A percentile compares a stretch with the other conserved stretches of the same genome.
Evolutionary conservation across 306 rosid species (phyloP).

Genomic region (Trifolium subterraneum): DNA sequence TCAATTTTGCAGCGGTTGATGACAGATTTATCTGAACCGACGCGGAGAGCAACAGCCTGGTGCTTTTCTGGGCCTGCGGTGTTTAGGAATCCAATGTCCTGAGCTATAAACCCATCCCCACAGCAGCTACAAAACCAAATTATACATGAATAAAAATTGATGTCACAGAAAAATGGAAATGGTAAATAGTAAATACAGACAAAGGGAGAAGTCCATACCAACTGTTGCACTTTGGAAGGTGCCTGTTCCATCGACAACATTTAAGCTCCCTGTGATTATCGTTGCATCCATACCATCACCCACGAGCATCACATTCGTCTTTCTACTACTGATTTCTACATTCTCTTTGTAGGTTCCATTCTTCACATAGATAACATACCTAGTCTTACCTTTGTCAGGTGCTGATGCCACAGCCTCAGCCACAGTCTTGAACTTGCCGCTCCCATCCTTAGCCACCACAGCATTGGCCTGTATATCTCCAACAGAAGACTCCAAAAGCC

Average conservation of each 20-base stretch:
- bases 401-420: slow-evolving; percentile 61
- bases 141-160: background rate
- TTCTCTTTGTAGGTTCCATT: slow-evolving; percentile 59
- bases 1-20: slow-evolving; percentile 71
- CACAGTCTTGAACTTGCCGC: slow-evolving; percentile 61
- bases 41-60: slow-evolving; percentile 75
- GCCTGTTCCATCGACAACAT: slow-evolving; percentile 50
- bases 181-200: too few relatives aligned
- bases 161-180: background rate
- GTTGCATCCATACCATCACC: slow-evolving; percentile 72
- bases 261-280: slow-evolving; percentile 63
- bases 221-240: slow-evolving; percentile 60
- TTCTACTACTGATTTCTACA: slow-evolving; percentile 46
- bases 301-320: slow-evolving; percentile 62
- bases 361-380: slow-evolving; percentile 37
- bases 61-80: slow-evolving; percentile 75
- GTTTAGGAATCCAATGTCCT: slow-evolving; percentile 67
- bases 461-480: slow-evolving; percentile 50
- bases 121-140: slow-evolving; percentile 55
- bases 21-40: slow-evolving; percentile 61
- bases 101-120: slow-evolving; percentile 83
- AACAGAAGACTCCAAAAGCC: slow-evolving; percentile 38
- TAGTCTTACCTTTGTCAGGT: slow-evolving; percentile 51
- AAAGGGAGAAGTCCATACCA: slow-evolving; percentile 27
- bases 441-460: slow-evolving; percentile 74